A percentile compares a stretch with the other conserved stretches of the same genome.
phyloP scores from a whole-genome alignment of 495 filamentous ascomycete species.

The Talaromyces proteolyticus region DNA sequence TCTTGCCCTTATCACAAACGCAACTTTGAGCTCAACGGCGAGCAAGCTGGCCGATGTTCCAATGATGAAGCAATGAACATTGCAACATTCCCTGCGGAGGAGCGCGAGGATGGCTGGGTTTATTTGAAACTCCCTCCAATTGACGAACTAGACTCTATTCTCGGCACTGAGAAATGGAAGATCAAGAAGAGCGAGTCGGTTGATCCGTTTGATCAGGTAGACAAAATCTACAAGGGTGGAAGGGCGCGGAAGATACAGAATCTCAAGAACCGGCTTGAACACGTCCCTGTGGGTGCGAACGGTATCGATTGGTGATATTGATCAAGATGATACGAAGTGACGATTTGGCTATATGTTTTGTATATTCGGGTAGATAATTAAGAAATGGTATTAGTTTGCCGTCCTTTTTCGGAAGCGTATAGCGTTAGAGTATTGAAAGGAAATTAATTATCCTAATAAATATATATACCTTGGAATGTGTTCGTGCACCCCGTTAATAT shows the following conservation, averaged over 20 bases:
- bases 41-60: conserved; percentile 63
- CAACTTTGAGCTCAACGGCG: conserved; percentile 74
- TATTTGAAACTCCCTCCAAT: conserved; percentile 83
- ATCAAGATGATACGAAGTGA: background rate
- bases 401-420: too few relatives aligned
- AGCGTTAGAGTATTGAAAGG: too few relatives aligned
- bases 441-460: too few relatives aligned
- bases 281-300: conserved; percentile 31
- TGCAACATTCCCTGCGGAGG: conserved; percentile 80
- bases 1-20: conserved; percentile 91
- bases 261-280: conserved; percentile 36
- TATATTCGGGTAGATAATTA: background rate
- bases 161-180: conserved; percentile 82
- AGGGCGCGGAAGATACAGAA: conserved; percentile 52
- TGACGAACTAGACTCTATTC: conserved; percentile 74
- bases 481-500: too few relatives aligned
- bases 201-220: conserved; percentile 62
- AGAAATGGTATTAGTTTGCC: too few relatives aligned
- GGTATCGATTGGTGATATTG: conserved; percentile 64
- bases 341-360: background rate
- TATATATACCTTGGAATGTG: too few relatives aligned
- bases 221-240: conserved; percentile 53
- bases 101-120: conserved; percentile 71
- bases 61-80: conserved; percentile 77
- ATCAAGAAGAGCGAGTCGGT: conserved; percentile 65